These are phyloP conservation scores for Murraya paniculata DNA, from an alignment of 345 rosid genomes.

Conservation along the genomic window DNA sequence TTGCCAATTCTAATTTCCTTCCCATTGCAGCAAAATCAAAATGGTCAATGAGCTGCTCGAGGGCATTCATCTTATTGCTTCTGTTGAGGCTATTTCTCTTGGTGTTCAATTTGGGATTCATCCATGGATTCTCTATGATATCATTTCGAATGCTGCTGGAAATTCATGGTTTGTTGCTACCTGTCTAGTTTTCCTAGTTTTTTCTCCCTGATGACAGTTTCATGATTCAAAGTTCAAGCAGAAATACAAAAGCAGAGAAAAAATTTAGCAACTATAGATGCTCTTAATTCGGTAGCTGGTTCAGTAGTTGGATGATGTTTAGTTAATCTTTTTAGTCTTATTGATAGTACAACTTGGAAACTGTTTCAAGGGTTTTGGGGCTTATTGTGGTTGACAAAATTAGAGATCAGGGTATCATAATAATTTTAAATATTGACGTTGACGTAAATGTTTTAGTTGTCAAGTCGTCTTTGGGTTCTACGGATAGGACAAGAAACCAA, in stretches of 20 bases:
- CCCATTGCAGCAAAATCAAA: conserved; percentile 59
- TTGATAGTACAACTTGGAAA: background rate
- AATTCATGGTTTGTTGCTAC: conserved; percentile 73
- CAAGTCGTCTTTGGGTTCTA: background rate
- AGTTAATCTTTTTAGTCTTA: background rate
- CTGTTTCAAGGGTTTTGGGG: background rate
- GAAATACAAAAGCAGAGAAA: background rate
- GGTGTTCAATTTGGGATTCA: conserved; percentile 68
- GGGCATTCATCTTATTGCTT: conserved; percentile 85
- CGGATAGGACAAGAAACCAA: background rate
- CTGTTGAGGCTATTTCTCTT: conserved; percentile 85
- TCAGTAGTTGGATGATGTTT: background rate
- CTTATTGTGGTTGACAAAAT: background rate
- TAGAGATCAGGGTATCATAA: background rate
- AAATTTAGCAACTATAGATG: background rate
- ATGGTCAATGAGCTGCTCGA: conserved; percentile 79
- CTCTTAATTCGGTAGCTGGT: background rate
- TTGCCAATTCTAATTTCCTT: conserved; percentile 9
- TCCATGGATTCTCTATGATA: conserved; percentile 93
- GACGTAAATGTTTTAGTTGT: background rate
- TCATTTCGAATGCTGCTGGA: conserved; percentile 97
- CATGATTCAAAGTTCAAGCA: background rate
- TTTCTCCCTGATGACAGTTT: background rate
- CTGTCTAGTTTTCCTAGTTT: conserved; percentile 7
- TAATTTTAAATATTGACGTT: background rate